Base-by-base conservation (phyloP, 2,329 filamentous ascomycete species). In the Neocatenulostroma microsporum region DNA sequence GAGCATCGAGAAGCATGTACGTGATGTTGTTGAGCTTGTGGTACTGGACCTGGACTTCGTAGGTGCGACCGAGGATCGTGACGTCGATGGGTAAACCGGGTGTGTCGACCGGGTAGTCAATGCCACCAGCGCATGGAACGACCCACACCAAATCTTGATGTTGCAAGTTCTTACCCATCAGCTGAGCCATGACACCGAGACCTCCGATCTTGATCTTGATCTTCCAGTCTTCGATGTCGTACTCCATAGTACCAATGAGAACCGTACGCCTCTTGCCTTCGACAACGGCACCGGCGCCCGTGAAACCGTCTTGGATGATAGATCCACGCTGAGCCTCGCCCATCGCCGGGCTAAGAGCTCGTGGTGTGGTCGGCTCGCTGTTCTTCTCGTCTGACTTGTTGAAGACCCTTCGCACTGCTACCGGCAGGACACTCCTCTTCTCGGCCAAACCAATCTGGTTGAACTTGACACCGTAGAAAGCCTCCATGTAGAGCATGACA, bases 201-300 rank as follows among this genome's bases (percentile, higher is more conserved):
- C 78, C 78, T 40, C 78, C 78, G 30, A 82, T 81, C 58, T 82
- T 81, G 58, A 82, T 77, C 57, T 78, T 80, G 57, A 81, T 77
- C 2, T 57, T 65, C 73, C 78, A 81, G 50, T 82, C 78, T 40
- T 79, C 74, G 39, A 82, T 80, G 41, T 81, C 75, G 56, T 82
- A 82, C 55, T 82, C 78, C 73, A 81, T 80, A 7, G 77, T 81
- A 8, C 76, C 78, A 35, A 81, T 78, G 19, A 81, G 66, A 2
- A 80, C 71, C 21, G 69, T 78, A 13, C 72, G 62, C 10, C 47
- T 41, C 21, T 46, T 33, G 26, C 40, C 42, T 24, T 46, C 39
- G n/a, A 39, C 29, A 23, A 42, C 33, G 9, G 31, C 36, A n/a
- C n/a, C n/a, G n/a, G n/a, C n/a, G n/a, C n/a, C n/a, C n/a, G 42